phyloP scores from a whole-genome alignment of 2,329 filamentous ascomycete genomes.

The Epichloe sp. region DNA sequence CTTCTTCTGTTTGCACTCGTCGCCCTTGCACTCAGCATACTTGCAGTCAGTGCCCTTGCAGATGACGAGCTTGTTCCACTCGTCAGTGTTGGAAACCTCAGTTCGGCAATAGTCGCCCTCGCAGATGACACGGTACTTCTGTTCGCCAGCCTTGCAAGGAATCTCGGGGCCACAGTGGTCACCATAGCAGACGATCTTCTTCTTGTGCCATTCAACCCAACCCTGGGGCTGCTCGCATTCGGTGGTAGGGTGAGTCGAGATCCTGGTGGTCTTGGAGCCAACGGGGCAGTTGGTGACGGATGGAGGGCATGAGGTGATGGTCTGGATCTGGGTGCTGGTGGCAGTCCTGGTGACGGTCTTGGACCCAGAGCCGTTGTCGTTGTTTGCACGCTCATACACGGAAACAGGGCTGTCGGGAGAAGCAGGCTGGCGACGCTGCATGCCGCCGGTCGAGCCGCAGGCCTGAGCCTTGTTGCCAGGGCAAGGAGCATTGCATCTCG shows the following conservation, averaged over 20 bases:
- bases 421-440: background rate
- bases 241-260: constrained; percentile 11
- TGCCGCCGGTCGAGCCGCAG: constrained; percentile 13
- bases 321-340: constrained; percentile 14
- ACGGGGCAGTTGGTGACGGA: constrained; percentile 13
- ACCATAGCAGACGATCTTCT: constrained; percentile 23
- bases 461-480: constrained; percentile 12
- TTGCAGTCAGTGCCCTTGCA: constrained; percentile 18
- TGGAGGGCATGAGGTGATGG: constrained; percentile 18
- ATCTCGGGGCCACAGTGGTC: constrained; percentile 18
- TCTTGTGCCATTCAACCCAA: constrained; percentile 13
- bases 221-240: background rate
- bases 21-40: constrained; percentile 12
- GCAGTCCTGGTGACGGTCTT: constrained; percentile 13
- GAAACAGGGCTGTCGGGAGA: background rate
- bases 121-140: constrained; percentile 21
- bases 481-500: constrained; percentile 15
- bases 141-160: constrained; percentile 14
- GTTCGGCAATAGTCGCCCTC: constrained; percentile 14
- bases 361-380: background rate
- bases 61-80: constrained; percentile 18
- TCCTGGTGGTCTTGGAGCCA: constrained; percentile 11
- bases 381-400: constrained; percentile 1
- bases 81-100: constrained; percentile 13
- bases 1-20: constrained; percentile 17